These are phyloP conservation scores for Boletus holoroseus DNA, from an alignment of 1,284 basidiomycete genomes.

Conservation along the genomic window DNA sequence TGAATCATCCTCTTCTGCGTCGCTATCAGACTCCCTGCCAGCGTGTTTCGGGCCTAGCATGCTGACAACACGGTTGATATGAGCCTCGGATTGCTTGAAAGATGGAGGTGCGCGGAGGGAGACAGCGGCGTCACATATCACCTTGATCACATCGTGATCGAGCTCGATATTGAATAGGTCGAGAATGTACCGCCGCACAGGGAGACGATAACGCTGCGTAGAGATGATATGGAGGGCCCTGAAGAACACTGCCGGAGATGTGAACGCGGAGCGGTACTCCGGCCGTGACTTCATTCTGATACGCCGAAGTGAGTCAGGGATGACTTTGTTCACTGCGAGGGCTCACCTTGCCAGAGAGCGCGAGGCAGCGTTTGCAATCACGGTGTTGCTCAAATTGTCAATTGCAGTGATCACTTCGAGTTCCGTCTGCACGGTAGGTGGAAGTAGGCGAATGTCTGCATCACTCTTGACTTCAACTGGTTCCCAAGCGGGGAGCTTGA, in stretches of 20 bases:
- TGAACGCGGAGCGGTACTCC: conserved; percentile 72
- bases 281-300: conserved; percentile 74
- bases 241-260: conserved; percentile 74
- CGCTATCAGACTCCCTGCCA: conserved; percentile 52
- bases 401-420: conserved; percentile 86
- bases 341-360: conserved; percentile 75
- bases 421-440: conserved; percentile 68
- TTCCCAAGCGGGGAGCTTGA: conserved; percentile 76
- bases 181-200: conserved; percentile 86
- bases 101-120: conserved; percentile 46
- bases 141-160: conserved; percentile 51
- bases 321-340: not conserved
- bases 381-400: conserved; percentile 92
- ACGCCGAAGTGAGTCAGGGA: conserved; percentile 1
- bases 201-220: conserved; percentile 82
- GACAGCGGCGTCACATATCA: conserved; percentile 47
- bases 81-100: conserved; percentile 44
- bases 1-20: conserved; percentile 50
- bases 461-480: conserved; percentile 42
- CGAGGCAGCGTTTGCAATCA: conserved; percentile 90
- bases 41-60: conserved; percentile 52
- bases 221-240: conserved; percentile 83
- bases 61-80: conserved; percentile 48
- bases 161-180: conserved; percentile 87
- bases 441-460: conserved; percentile 50